These are phyloP conservation scores for Salvia hispanica DNA, from an alignment of 257 asterid genomes.

Conservation along the genomic window DNA sequence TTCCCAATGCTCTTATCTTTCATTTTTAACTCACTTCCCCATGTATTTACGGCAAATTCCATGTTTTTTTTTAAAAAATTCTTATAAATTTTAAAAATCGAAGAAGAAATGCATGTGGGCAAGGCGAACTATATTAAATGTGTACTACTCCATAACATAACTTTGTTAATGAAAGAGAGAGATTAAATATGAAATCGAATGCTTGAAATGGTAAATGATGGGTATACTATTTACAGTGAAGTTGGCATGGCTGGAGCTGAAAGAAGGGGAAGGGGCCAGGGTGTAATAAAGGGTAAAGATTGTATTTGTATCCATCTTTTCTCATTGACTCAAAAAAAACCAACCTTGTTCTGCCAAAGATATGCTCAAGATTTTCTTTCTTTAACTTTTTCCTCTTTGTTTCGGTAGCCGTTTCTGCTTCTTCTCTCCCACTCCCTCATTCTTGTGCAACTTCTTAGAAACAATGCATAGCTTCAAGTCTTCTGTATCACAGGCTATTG, in stretches of 20 bases:
- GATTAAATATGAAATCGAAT: no score
- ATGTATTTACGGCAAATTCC: slow-evolving; percentile 18
- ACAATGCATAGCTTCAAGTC: slow-evolving; percentile 62
- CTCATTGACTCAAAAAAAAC: slow-evolving; percentile 30
- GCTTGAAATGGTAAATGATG: not conserved
- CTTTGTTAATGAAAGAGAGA: no score
- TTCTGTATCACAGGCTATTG: slow-evolving; percentile 32
- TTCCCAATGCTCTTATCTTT: slow-evolving; percentile 23
- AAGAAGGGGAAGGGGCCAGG: slow-evolving; percentile 35
- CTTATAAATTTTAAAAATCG: not conserved
- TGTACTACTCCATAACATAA: no score
- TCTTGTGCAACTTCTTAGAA: slow-evolving; percentile 24
- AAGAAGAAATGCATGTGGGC: no score
- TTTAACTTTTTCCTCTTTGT: slow-evolving; percentile 27
- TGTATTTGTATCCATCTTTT: slow-evolving; percentile 36
- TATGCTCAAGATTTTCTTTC: slow-evolving; percentile 44
- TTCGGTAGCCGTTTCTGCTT: slow-evolving; percentile 17
- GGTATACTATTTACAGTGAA: not conserved
- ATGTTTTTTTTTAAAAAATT: not conserved
- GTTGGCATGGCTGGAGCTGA: not conserved
- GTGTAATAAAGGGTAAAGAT: slow-evolving; percentile 42
- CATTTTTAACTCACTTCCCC: slow-evolving; percentile 39
- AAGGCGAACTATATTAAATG: no score
- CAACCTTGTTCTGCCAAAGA: slow-evolving; percentile 40
- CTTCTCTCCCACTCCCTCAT: slow-evolving; percentile 12